Percentiles rank a stretch among this genome's conserved stretches.
Conservation (phyloP, 805 yeast genomes). For the Zygosaccharomyces bailii region DNA sequence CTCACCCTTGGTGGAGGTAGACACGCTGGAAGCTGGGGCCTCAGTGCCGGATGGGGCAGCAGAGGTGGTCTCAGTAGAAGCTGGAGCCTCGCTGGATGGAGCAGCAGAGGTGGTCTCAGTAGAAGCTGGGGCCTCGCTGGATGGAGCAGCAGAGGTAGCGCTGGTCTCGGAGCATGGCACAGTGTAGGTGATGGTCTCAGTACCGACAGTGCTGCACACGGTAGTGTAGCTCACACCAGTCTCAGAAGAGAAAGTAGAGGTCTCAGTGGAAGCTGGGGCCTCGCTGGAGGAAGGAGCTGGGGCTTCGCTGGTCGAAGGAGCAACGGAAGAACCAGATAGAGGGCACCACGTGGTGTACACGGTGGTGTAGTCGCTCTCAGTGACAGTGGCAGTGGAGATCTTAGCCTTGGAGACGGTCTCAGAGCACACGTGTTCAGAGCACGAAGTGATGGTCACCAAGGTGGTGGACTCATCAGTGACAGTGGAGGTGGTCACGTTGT, state of each 20-base stretch:
- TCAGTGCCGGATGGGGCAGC: neutral
- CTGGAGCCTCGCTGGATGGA: constrained; percentile 12
- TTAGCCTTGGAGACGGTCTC: constrained; percentile 36
- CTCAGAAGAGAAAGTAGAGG: constrained; percentile 32
- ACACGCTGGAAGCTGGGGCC: constrained; percentile 6
- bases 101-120: constrained; percentile 19
- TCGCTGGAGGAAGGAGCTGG: constrained; percentile 13
- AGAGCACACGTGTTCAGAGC: constrained; percentile 34
- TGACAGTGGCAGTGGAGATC: constrained; percentile 37
- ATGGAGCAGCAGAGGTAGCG: constrained; percentile 28
- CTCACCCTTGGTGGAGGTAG: too few relatives aligned
- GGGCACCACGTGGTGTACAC: constrained; percentile 38
- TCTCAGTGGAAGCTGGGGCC: constrained; percentile 22
- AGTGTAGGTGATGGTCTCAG: constrained; percentile 33
- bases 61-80: constrained; percentile 14
- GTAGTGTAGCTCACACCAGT: constrained; percentile 35
- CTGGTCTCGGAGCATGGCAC: constrained; percentile 23
- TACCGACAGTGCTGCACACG: constrained; percentile 29
- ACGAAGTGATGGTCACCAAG: constrained; percentile 37
- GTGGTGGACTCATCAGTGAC: constrained; percentile 34
- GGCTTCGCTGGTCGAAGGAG: constrained; percentile 8
- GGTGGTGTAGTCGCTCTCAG: constrained; percentile 37
- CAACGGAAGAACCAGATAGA: constrained; percentile 25
- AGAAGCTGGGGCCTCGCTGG: constrained; percentile 28
- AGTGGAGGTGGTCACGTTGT: constrained; percentile 26